Evolutionary conservation across 1,139 yeast genomes (phyloP).

Genomic region (Candida anutae): DNA sequence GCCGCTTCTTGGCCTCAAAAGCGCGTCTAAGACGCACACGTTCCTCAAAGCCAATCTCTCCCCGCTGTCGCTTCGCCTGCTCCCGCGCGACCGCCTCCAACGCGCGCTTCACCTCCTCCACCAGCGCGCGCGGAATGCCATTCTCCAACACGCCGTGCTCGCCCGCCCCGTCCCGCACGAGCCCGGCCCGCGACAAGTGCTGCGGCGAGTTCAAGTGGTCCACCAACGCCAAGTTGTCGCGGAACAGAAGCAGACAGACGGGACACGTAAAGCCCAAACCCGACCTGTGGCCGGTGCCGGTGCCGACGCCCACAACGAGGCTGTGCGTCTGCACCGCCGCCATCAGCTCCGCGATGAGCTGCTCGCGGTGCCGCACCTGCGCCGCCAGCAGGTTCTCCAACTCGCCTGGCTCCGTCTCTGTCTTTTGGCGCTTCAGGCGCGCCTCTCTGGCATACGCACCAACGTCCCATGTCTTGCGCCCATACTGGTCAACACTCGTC

Average conservation of each 20-base stretch:
- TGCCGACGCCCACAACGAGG: slow-evolving; percentile 11
- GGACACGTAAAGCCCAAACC: slow-evolving; percentile 82
- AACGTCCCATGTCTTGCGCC: slow-evolving; percentile 64
- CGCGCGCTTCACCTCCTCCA: slow-evolving; percentile 23
- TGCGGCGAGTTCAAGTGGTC: slow-evolving; percentile 77
- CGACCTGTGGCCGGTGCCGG: background rate
- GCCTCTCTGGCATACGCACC: slow-evolving; percentile 47
- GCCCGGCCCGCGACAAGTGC: slow-evolving; percentile 38
- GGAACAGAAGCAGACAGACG: slow-evolving; percentile 66
- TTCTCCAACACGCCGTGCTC: slow-evolving; percentile 22
- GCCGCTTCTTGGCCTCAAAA: slow-evolving; percentile 32
- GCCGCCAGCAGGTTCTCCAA: slow-evolving; percentile 15
- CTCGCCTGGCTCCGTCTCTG: background rate
- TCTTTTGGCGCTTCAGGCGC: slow-evolving; percentile 8
- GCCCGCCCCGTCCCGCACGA: slow-evolving; percentile 12
- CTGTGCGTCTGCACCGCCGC: slow-evolving; percentile 29
- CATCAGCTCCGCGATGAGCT: slow-evolving; percentile 24
- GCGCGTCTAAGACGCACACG: slow-evolving; percentile 35
- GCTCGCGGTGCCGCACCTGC: slow-evolving; percentile 23
- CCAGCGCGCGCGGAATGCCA: slow-evolving; percentile 26
- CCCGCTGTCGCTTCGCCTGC: slow-evolving; percentile 12
- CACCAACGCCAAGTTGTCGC: slow-evolving; percentile 72
- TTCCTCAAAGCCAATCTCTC: slow-evolving; percentile 21
- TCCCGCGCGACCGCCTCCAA: slow-evolving; percentile 26
- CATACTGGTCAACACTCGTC: slow-evolving; percentile 40